phyloP scores from a whole-genome alignment of 2,329 filamentous ascomycete genomes.

The Sphaerostilbella broomeana region DNA sequence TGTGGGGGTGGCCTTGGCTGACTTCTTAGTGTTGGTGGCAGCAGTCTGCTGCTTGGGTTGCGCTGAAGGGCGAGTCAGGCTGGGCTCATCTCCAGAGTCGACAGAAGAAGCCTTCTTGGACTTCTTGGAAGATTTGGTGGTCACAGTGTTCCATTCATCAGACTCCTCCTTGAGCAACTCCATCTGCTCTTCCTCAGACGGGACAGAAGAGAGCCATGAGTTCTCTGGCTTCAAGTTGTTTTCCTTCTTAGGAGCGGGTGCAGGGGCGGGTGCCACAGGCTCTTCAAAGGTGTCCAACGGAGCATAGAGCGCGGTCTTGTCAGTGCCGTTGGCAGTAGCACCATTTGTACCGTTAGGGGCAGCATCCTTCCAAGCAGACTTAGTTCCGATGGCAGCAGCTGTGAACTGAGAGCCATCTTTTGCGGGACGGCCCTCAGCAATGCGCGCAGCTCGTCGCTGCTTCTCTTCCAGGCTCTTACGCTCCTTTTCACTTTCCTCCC shows the following conservation, averaged over 20 bases:
- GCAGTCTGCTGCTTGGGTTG: slow-evolving; percentile 27
- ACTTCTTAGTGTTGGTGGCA: slow-evolving; percentile 21
- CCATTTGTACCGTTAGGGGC: slow-evolving; percentile 26
- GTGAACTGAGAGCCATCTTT: slow-evolving; percentile 67
- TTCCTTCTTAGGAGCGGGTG: slow-evolving; percentile 26
- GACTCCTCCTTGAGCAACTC: slow-evolving; percentile 46
- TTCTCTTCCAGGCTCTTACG: slow-evolving; percentile 72
- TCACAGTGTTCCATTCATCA: slow-evolving; percentile 56
- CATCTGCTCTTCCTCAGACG: slow-evolving; percentile 58
- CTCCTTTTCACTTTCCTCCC: slow-evolving; percentile 71
- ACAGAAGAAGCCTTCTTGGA: slow-evolving; percentile 32
- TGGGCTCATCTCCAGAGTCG: slow-evolving; percentile 31
- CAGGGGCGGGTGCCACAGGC: slow-evolving; percentile 22
- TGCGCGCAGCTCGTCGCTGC: slow-evolving; percentile 73
- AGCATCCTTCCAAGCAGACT: slow-evolving; percentile 39
- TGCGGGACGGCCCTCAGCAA: slow-evolving; percentile 73
- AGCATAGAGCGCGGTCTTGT: slow-evolving; percentile 34
- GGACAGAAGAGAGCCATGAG: slow-evolving; percentile 45
- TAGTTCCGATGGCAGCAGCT: slow-evolving; percentile 35
- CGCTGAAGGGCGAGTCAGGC: slow-evolving; percentile 22
- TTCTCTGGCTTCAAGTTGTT: slow-evolving; percentile 28
- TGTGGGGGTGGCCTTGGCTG: slow-evolving; percentile 26
- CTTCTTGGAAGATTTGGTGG: slow-evolving; percentile 38
- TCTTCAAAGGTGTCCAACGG: slow-evolving; percentile 54
- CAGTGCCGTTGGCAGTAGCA: slow-evolving; percentile 21